These are phyloP conservation scores for Naganishia antarctica DNA, from an alignment of 768 basidiomycete species.

Conservation along the genomic window DNA sequence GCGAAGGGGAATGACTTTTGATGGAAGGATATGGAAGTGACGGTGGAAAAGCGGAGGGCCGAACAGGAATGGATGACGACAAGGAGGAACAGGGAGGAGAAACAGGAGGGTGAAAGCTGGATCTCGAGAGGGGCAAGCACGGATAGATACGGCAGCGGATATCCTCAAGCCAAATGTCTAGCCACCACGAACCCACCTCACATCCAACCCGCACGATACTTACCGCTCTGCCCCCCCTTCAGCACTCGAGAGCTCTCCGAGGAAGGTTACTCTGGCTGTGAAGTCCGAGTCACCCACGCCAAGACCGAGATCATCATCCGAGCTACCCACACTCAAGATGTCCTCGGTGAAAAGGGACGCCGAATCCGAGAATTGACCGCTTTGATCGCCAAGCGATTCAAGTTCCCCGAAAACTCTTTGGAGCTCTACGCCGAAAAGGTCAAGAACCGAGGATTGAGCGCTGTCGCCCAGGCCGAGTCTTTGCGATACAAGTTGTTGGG, in stretches of 20 bases:
- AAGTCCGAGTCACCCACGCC: slow-evolving; percentile 98
- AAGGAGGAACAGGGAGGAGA: background rate
- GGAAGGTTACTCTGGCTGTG: slow-evolving; percentile 99
- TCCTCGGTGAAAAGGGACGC: slow-evolving; percentile 97
- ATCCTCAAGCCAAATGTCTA: background rate
- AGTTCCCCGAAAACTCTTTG: slow-evolving; percentile 97
- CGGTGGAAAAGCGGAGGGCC: background rate
- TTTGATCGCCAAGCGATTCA: slow-evolving; percentile 98
- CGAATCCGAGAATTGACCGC: slow-evolving; percentile 97
- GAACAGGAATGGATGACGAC: background rate
- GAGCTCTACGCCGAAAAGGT: slow-evolving; percentile 99
- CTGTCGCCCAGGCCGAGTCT: slow-evolving; percentile 96
- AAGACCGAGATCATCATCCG: slow-evolving; percentile 99
- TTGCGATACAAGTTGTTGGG: slow-evolving; percentile 98
- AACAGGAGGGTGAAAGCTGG: background rate
- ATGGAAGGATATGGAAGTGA: background rate
- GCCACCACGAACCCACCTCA: background rate
- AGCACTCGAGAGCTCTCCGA: slow-evolving; percentile 79
- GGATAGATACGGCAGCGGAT: too few species aligned
- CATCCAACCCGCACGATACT: background rate
- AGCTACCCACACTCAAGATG: slow-evolving; percentile 93
- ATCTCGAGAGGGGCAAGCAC: too few species aligned
- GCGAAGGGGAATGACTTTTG: background rate
- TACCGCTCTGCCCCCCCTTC: slow-evolving; percentile 5
- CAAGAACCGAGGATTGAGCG: slow-evolving; percentile 93